These are phyloP conservation scores for Cladophialophora chaetospira DNA, from an alignment of 2,329 filamentous ascomycete species.

Conservation along the genomic window DNA sequence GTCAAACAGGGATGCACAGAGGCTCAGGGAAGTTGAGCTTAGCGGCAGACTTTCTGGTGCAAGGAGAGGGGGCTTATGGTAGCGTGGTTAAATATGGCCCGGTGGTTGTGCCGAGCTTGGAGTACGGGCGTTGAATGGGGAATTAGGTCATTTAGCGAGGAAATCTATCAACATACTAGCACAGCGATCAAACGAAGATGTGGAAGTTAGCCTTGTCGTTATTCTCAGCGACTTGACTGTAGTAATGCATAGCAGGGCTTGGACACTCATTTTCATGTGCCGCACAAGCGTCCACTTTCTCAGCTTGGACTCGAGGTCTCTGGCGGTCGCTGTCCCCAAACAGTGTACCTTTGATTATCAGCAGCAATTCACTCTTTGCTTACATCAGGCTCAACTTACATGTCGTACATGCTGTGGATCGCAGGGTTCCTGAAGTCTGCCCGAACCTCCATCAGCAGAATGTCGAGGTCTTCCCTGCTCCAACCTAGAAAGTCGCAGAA, in stretches of 20 bases:
- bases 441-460: slow-evolving; percentile 37
- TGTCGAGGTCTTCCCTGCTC: slow-evolving; percentile 35
- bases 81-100: slow-evolving; percentile 93
- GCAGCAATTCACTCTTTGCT: not conserved
- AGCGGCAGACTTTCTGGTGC: slow-evolving; percentile 95
- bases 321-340: not conserved
- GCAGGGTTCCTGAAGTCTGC: slow-evolving; percentile 37
- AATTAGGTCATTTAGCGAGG: not conserved
- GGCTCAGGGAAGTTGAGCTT: slow-evolving; percentile 69
- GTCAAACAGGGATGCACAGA: slow-evolving; percentile 44
- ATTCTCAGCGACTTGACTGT: too few relatives aligned
- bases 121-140: slow-evolving; percentile 63
- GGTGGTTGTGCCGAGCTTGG: slow-evolving; percentile 86
- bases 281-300: too few relatives aligned
- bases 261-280: too few relatives aligned
- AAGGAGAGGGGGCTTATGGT: slow-evolving; percentile 53
- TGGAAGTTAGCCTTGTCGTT: not conserved
- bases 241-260: too few relatives aligned
- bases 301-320: not conserved
- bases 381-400: slow-evolving; percentile 27
- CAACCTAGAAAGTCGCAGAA: slow-evolving; percentile 25
- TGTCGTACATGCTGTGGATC: slow-evolving; percentile 38
- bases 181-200: slow-evolving; percentile 1
- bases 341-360: not conserved
- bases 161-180: not conserved